Evolutionary conservation across 2,329 filamentous ascomycete species (phyloP).

Genomic region (Clonostachys solani): DNA sequence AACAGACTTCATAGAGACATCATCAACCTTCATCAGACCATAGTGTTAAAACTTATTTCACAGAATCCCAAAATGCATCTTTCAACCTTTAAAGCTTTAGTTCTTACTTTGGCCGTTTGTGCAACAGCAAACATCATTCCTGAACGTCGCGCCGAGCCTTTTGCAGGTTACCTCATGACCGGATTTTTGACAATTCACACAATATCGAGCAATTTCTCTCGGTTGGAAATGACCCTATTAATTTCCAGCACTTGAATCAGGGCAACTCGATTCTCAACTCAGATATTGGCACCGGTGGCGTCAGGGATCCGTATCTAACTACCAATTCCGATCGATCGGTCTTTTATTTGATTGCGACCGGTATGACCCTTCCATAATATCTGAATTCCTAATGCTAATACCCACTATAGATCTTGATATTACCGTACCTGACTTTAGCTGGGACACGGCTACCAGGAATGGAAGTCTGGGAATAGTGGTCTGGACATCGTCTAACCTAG

Average conservation of each 20-base stretch:
- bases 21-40: no score
- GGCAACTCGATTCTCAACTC: conserved; percentile 23
- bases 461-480: conserved; percentile 28
- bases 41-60: no score
- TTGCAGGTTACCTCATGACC: conserved; percentile 26
- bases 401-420: conserved; percentile 24
- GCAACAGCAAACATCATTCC: no score
- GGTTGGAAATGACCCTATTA: conserved; percentile 19
- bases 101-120: no score
- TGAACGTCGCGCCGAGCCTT: no score
- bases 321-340: conserved; percentile 24
- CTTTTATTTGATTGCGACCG: conserved; percentile 27
- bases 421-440: conserved; percentile 22
- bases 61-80: no score
- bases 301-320: conserved; percentile 25
- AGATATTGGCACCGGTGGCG: conserved; percentile 24
- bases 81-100: no score
- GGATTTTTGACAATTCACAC: conserved; percentile 25
- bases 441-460: conserved; percentile 25
- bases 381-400: background rate
- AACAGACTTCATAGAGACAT: no score
- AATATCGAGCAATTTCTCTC: conserved; percentile 26
- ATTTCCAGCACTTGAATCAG: conserved; percentile 22
- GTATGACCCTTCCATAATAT: conserved; percentile 8
- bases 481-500: conserved; percentile 26